Evolutionary conservation across 1,284 basidiomycete genomes (phyloP).

Genomic region (Mycosarcoma maydis): DNA sequence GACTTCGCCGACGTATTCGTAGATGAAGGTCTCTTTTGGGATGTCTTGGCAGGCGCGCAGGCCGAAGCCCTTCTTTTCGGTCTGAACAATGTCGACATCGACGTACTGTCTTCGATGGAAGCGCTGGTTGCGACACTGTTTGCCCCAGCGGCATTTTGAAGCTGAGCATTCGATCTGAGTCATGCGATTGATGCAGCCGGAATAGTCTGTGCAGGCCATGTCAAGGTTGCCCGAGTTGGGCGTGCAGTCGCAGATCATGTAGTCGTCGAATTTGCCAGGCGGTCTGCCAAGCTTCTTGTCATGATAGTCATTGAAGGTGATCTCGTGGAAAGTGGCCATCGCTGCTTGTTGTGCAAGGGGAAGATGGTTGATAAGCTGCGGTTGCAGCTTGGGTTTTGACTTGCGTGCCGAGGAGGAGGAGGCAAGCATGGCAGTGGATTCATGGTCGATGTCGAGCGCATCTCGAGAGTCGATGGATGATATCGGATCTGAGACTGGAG

Average conservation of each 20-base stretch:
- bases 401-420: conserved; percentile 23
- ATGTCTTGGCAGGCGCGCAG: conserved; percentile 80
- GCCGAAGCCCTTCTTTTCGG: conserved; percentile 95
- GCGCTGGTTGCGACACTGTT: conserved; percentile 85
- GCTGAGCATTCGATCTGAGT: conserved; percentile 95
- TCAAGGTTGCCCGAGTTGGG: conserved; percentile 30
- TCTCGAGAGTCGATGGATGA: conserved; percentile 21
- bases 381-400: conserved; percentile 24
- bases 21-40: conserved; percentile 83
- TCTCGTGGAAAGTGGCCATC: conserved; percentile 77
- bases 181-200: conserved; percentile 95
- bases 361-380: conserved; percentile 53
- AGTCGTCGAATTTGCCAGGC: conserved; percentile 80
- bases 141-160: conserved; percentile 84
- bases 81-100: conserved; percentile 86
- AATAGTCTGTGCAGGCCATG: conserved; percentile 82
- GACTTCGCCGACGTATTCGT: conserved; percentile 98
- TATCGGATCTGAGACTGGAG: conserved; percentile 6
- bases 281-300: conserved; percentile 85
- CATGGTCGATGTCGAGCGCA: conserved; percentile 14
- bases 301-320: conserved; percentile 85
- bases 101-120: conserved; percentile 89
- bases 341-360: conserved; percentile 70
- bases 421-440: conserved; percentile 9
- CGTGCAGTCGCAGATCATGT: conserved; percentile 61